Evolutionary conservation across 805 yeast genomes (phyloP).

Genomic region (Myxozyma neotropica): DNA sequence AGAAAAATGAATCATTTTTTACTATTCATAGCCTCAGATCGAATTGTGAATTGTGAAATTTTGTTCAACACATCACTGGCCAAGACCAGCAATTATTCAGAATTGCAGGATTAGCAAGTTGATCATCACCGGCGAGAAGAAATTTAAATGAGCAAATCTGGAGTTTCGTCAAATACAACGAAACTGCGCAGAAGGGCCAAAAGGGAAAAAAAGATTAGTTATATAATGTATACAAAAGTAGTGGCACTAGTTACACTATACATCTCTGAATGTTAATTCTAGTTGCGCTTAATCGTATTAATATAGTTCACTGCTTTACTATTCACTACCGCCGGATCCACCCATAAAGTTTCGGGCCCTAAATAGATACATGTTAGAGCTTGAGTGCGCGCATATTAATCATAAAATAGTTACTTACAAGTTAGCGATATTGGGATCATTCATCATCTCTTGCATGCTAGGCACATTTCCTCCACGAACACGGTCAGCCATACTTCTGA

Average conservation of each 20-base stretch:
- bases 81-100: slow-evolving; percentile 24
- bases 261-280: not conserved
- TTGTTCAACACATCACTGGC: slow-evolving; percentile 24
- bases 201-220: not conserved
- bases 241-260: not conserved
- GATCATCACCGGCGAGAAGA: slow-evolving; percentile 24
- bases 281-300: not conserved
- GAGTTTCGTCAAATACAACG: not conserved
- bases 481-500: slow-evolving; percentile 80
- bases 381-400: not conserved
- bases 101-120: slow-evolving; percentile 29
- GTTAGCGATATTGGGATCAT: slow-evolving; percentile 56
- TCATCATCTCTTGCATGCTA: slow-evolving; percentile 69
- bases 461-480: slow-evolving; percentile 62
- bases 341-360: slow-evolving; percentile 32
- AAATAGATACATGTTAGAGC: not conserved
- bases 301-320: not conserved
- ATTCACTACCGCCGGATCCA: slow-evolving; percentile 9
- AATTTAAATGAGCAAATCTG: not conserved
- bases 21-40: slow-evolving; percentile 26
- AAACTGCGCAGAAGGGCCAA: not conserved
- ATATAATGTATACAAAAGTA: not conserved
- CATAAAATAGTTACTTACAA: slow-evolving; percentile 16
- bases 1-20: no score
- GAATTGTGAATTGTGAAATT: slow-evolving; percentile 22